These are phyloP conservation scores for Penicillium nucicola DNA, from an alignment of 495 filamentous ascomycete species.

Conservation along the genomic window DNA sequence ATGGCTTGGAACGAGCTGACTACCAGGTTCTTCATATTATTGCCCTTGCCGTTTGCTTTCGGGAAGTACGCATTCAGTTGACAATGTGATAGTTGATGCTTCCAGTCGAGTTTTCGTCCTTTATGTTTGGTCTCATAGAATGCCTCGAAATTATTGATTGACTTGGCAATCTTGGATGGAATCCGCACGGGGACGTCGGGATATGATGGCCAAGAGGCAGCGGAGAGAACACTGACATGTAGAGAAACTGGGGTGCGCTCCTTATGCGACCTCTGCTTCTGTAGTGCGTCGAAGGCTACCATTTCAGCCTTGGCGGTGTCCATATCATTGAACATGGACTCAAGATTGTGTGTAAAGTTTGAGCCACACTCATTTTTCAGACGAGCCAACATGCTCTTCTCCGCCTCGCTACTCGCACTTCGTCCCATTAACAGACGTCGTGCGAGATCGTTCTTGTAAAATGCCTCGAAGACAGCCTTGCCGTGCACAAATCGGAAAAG, in stretches of 20 bases:
- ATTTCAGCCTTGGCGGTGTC: slow-evolving; percentile 86
- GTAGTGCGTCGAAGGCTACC: slow-evolving; percentile 62
- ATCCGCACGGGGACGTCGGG: slow-evolving; percentile 74
- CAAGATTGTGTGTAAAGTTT: slow-evolving; percentile 91
- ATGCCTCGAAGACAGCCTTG: slow-evolving; percentile 96
- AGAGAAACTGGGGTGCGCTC: slow-evolving; percentile 50
- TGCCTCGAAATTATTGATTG: slow-evolving; percentile 69
- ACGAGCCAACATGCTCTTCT: slow-evolving; percentile 88
- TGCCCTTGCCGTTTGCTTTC: slow-evolving; percentile 16
- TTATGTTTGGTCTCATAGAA: slow-evolving; percentile 86
- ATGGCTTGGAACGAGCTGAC: slow-evolving; percentile 89
- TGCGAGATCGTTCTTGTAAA: slow-evolving; percentile 97
- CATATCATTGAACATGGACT: slow-evolving; percentile 99
- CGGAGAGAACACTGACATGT: slow-evolving; percentile 87
- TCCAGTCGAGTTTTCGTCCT: slow-evolving; percentile 84
- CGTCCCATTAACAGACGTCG: slow-evolving; percentile 82
- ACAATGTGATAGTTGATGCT: slow-evolving; percentile 84
- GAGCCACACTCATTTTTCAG: slow-evolving; percentile 92
- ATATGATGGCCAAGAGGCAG: slow-evolving; percentile 89
- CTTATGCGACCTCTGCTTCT: slow-evolving; percentile 41
- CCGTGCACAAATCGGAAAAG: slow-evolving; percentile 96
- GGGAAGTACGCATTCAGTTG: slow-evolving; percentile 75
- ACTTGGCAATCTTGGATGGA: slow-evolving; percentile 64
- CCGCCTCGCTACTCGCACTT: slow-evolving; percentile 90
- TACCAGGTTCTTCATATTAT: slow-evolving; percentile 77